A percentile compares a stretch with the other conserved stretches of the same genome.
Evolutionary conservation across 106 monocot genomes (phyloP).

Genomic region (Narthecium ossifragum): DNA sequence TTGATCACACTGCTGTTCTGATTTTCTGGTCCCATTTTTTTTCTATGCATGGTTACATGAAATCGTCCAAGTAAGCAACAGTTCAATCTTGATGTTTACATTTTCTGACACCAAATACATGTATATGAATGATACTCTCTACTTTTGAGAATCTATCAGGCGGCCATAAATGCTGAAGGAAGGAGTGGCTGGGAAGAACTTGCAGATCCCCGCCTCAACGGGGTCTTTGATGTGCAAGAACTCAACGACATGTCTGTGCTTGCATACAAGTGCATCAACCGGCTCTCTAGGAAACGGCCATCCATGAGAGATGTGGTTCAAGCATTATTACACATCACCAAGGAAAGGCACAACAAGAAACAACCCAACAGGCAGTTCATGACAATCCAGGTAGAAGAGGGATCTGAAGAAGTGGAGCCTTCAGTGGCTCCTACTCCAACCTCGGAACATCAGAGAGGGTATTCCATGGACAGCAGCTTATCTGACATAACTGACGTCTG

Average conservation of each 20-base stretch:
- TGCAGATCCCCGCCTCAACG: slow-evolving; percentile 50
- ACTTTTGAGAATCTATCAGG: slow-evolving; percentile 27
- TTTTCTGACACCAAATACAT: slow-evolving; percentile 2
- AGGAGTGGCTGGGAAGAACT: slow-evolving; percentile 83
- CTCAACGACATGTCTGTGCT: slow-evolving; percentile 52
- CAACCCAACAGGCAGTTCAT: slow-evolving; percentile 15
- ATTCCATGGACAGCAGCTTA: slow-evolving; percentile 46
- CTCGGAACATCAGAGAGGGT: slow-evolving; percentile 38
- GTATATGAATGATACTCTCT: no score
- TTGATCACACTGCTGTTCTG: no score
- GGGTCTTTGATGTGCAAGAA: slow-evolving; percentile 41
- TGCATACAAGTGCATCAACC: slow-evolving; percentile 69
- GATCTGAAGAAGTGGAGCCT: slow-evolving; percentile 12
- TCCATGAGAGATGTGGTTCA: slow-evolving; percentile 82
- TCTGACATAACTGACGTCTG: slow-evolving; percentile 52
- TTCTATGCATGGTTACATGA: no score
- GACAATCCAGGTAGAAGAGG: slow-evolving; percentile 25
- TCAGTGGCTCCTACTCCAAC: slow-evolving; percentile 13
- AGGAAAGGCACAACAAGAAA: slow-evolving; percentile 23
- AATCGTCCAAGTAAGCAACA: no score
- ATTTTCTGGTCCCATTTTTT: no score
- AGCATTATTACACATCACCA: slow-evolving; percentile 29
- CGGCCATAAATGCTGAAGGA: slow-evolving; percentile 67
- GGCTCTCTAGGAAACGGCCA: slow-evolving; percentile 49
- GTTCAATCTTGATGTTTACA: no score